Evolutionary conservation across 2,329 filamentous ascomycete species (phyloP).

Genomic region (Sclerotinia subarctica): DNA sequence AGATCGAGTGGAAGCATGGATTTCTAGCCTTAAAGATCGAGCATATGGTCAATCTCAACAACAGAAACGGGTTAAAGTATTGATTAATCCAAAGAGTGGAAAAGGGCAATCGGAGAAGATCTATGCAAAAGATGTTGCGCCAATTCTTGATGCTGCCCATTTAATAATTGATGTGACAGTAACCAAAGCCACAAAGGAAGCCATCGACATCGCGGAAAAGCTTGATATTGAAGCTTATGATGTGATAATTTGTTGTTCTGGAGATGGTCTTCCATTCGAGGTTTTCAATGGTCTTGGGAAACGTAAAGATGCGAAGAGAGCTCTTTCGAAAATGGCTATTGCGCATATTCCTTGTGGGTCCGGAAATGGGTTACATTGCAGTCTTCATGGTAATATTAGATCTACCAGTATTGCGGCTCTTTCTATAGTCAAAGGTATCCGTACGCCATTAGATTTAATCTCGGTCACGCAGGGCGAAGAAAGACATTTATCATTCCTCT

Average conservation of each 20-base stretch:
- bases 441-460: conserved; percentile 76
- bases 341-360: conserved; percentile 85
- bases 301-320: conserved; percentile 67
- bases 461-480: conserved; percentile 76
- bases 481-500: conserved; percentile 78
- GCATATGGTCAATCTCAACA: conserved; percentile 67
- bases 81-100: conserved; percentile 86
- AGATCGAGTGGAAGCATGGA: conserved; percentile 48
- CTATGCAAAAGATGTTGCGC: conserved; percentile 71
- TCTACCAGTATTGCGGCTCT: conserved; percentile 64
- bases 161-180: conserved; percentile 71
- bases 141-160: conserved; percentile 75
- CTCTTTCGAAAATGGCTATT: conserved; percentile 71
- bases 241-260: conserved; percentile 80
- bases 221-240: conserved; percentile 77
- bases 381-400: conserved; percentile 66
- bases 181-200: conserved; percentile 71
- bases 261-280: conserved; percentile 86
- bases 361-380: conserved; percentile 86
- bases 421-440: conserved; percentile 76
- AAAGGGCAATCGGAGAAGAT: conserved; percentile 68
- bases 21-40: conserved; percentile 57
- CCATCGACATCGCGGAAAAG: conserved; percentile 68
- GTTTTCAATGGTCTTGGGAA: conserved; percentile 86
- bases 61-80: conserved; percentile 74